These are phyloP conservation scores for Mucor saturninus DNA, from an alignment of 371 early-diverging fungal genomes.

Conservation along the genomic window DNA sequence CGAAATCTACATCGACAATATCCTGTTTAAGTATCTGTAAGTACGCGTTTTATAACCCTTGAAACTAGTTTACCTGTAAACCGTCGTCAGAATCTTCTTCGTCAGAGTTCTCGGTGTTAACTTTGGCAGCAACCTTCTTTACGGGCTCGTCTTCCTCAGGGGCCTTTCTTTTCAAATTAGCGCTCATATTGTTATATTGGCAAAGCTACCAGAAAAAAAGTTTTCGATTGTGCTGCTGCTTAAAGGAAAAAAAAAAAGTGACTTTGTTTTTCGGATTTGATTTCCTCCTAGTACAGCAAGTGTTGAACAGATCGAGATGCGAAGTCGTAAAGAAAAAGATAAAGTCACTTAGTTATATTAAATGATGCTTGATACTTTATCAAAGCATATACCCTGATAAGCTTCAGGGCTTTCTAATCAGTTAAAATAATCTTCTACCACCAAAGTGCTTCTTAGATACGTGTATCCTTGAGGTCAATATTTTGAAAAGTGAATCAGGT, in stretches of 20 bases:
- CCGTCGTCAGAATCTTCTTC: conserved; percentile 59
- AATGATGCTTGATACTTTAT: no score
- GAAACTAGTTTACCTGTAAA: conserved; percentile 30
- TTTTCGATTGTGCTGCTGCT: not conserved
- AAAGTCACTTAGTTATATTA: no score
- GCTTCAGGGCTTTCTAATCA: no score
- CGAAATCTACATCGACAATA: conserved; percentile 92
- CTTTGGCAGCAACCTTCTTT: conserved; percentile 17
- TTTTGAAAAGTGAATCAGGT: no score
- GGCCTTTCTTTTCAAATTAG: conserved; percentile 48
- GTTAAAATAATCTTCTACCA: no score
- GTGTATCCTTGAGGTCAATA: no score
- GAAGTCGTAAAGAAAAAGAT: no score
- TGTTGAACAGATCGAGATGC: no score
- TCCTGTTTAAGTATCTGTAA: conserved; percentile 48
- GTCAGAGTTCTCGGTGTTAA: conserved; percentile 32
- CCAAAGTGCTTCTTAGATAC: no score
- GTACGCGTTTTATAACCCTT: not conserved
- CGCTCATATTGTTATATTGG: conserved; percentile 12
- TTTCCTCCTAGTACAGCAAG: no score
- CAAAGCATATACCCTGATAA: no score
- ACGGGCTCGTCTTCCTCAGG: conserved; percentile 22
- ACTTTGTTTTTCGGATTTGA: not conserved
- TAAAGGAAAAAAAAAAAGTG: not conserved
- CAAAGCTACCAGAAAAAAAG: not conserved